A percentile compares a stretch with the other conserved stretches of the same genome.
phyloP scores from a whole-genome alignment of 176 grass and related monocot genomes.

The Bothriochloa decipiens region DNA sequence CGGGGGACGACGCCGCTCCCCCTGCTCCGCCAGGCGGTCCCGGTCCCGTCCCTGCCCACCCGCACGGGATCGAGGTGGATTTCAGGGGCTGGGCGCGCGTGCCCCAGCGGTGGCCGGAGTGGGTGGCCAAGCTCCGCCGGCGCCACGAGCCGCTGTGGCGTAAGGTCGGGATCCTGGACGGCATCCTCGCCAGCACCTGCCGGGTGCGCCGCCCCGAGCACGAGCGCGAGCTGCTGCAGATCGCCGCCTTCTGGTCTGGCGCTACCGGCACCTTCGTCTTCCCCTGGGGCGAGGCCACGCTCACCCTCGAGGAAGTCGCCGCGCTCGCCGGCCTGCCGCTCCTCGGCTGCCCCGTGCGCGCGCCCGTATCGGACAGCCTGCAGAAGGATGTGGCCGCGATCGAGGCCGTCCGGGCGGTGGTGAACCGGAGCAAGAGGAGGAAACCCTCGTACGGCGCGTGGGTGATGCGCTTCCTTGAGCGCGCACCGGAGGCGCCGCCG shows the following conservation, averaged over 20 bases:
- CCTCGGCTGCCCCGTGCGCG: conserved; percentile 37
- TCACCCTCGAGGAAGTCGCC: conserved; percentile 54
- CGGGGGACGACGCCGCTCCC: neutral
- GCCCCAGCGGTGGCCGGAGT: conserved; percentile 37
- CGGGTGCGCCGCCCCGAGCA: conserved; percentile 23
- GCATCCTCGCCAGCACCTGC: conserved; percentile 36
- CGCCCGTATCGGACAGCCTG: neutral
- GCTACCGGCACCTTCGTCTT: conserved; percentile 54
- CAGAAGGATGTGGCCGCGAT: conserved; percentile 23
- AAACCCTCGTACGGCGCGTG: neutral
- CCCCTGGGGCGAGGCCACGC: conserved; percentile 63
- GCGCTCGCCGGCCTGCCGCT: conserved; percentile 45
- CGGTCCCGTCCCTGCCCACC: neutral
- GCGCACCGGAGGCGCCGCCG: neutral
- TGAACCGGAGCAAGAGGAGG: conserved; percentile 25
- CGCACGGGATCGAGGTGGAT: neutral
- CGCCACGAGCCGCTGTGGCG: conserved; percentile 42
- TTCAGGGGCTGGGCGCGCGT: conserved; percentile 46
- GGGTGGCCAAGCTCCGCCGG: conserved; percentile 54
- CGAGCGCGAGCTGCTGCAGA: conserved; percentile 32
- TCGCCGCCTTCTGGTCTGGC: conserved; percentile 46
- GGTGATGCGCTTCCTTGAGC: conserved; percentile 42
- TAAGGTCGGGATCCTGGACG: conserved; percentile 41
- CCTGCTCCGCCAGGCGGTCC: neutral
- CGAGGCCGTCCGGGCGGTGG: neutral